Evolutionary conservation across 2,329 filamentous ascomycete genomes (phyloP), one percentile per base, ranked within the genome.

Genomic region (Ophiostoma australiae): DNA sequence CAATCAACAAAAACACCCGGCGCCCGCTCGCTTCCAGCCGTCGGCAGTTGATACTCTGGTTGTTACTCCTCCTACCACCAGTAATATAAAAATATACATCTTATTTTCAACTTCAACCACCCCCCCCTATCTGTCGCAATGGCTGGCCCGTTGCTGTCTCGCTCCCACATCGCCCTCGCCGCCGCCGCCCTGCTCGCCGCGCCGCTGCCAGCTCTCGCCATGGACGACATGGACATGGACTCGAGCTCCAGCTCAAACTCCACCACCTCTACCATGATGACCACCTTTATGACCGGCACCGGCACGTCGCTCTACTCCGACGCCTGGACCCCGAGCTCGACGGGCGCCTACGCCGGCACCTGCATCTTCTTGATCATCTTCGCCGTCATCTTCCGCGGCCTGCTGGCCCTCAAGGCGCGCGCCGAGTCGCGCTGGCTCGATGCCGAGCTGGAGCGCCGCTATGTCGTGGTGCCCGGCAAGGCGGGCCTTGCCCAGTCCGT

Each of bases 311-410:
- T 88, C 72, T 88, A 82, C 80, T 89, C 91, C 20, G 78, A 81
- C 31, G 79, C 83, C 69, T 98, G 94, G 93, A 90, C 91, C 2
- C 94, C 94, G 5, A 80, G 78, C 37, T 89, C 82, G 48, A 82
- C 85, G 6, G 92, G 90, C 75, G 82, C 85, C 72, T 98, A 97
- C 80, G 93, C 92, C 1, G 94, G 89, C 71, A 97, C 93, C 37
- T 97, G 94, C 83, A 91, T 97, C 79, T 97, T 97, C 81, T 86
- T 97, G 72, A 89, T 97, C 78, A 76, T 91, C 65, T 88, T 98
- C 69, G 89, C 89, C 72, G 83, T 89, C 73, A 77, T 90, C 71
- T 89, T 90, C 77, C 91, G 94, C 69, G 81, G 84, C 27, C 83
- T 97, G 20, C 82, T 94, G 69, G 93, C 93, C 2, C 83, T 87